Evolutionary conservation across 352 stramenopile species (phyloP), one percentile per base, ranked within the genome.

Genomic region (Globisporangium nodosum): DNA sequence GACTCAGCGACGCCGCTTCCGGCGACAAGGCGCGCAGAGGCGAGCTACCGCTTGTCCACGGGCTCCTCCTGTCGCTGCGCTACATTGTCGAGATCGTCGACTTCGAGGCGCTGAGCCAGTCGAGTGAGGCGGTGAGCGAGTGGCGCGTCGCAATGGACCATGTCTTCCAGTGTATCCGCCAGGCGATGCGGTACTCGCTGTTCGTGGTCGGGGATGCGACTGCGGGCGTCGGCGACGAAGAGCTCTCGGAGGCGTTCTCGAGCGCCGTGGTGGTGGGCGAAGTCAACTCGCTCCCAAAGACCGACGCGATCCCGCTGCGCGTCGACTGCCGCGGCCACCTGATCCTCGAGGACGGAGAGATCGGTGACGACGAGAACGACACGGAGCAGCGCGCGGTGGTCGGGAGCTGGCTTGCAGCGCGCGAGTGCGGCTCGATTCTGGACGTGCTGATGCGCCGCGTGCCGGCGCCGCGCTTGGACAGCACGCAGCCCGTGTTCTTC

Each of bases 381-480:
- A 65, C 71, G 4, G 72, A 88, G 30, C 83, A 95, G 53, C 82
- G 83, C 35, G 85, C 85, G 4, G 86, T 97, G 0, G 82, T 96
- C 0, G 83, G 85, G 18, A 93, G 81, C 56, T 97, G 88, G 88
- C 74, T 96, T 6, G 78, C 88, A 4, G 85, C 85, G 52, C 82
- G 87, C 21, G 88, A 96, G 58, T 88, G 81, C 39, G 85, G 83
- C 11, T 78, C 77, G 2, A 92, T 92, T 57, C 63, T 96, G 33
- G 74, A 91, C 21, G 65, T 85, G 42, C 63, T 96, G 1, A 88
- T 96, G 72, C 73, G 76, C 15, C 70, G 73, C 37, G 66, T 88
- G 40, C 71, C 85, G 21, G 61, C 88, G 54, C 65, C 81, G 13
- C 55, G 52, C 12, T 58, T 64, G 8, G 60, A 30, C 45, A 31